Evolutionary conservation across 352 stramenopile genomes (phyloP), one percentile per base, ranked within the genome.

Genomic region (Globisporangium ultimum): DNA sequence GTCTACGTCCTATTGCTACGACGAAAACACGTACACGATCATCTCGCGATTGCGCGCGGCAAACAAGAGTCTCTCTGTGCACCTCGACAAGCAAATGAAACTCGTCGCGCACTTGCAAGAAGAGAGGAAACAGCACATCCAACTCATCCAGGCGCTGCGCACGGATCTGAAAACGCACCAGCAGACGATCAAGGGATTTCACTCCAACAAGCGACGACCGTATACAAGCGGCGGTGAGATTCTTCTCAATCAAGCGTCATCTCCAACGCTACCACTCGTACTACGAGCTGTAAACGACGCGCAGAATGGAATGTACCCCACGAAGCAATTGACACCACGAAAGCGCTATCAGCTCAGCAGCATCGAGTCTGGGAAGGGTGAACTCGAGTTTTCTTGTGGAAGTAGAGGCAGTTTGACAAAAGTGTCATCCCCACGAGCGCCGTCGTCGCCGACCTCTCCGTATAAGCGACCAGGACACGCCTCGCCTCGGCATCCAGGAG

Each of bases 21-120:
- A 88, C 18, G 74, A 82, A 1, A 67, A 71, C 18, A 89, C 80
- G 22, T 87, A 87, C 58, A 66, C 56, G 15, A 69, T 87, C 21
- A 72, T 87, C 13, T 74, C 73, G 0, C 72, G 67, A 20, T 62
- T 90, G 12, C 76, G 76, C 1, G 58, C 68, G 20, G 48, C 72
- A 8, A 90, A 87, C 60, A 85, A 80, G 38, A 67, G 68, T 1
- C 55, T 90, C 1, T 60, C 57, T 3, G 51, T 60, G 8, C 67
- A 87, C 50, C 42, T 90, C 1, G 74, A 87, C 13, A 71, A 79
- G 48, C 80, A 88, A 52, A 67, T 55, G 4, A 84, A 83, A n/a
- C 54, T 82, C 13, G 51, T 88, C 14, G 15, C 63, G 11, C 55
- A 61, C 0, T 56, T 90, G 2, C 66, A 71, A 11, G 71, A 83